Evolutionary conservation across 768 basidiomycete genomes (phyloP).

Genomic region (Rhizopogon vulgaris): DNA sequence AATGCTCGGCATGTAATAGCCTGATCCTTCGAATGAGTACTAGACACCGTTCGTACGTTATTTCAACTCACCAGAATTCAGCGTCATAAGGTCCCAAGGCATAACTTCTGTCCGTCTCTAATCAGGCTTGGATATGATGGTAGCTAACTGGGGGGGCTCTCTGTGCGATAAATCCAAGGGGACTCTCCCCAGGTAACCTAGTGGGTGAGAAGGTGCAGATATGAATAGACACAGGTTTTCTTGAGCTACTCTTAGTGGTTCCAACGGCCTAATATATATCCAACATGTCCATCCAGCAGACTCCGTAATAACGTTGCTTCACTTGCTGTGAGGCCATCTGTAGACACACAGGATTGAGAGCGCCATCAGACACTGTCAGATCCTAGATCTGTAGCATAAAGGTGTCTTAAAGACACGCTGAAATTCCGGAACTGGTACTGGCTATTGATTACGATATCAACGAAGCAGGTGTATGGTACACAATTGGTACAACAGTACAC

Average conservation of each 20-base stretch:
- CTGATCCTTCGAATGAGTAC: constrained; percentile 20
- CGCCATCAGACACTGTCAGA: too few species aligned
- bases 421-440: too few species aligned
- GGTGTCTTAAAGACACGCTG: too few species aligned
- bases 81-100: constrained; percentile 54
- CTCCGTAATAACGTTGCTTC: too few species aligned
- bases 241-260: too few species aligned
- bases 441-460: too few species aligned
- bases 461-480: too few species aligned
- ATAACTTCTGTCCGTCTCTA: constrained; percentile 23
- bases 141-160: not conserved
- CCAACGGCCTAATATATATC: not conserved
- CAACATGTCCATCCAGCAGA: not conserved
- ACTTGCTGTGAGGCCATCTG: too few species aligned
- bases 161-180: not conserved
- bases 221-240: not conserved
- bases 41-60: not conserved
- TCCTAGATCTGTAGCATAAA: too few species aligned
- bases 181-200: too few species aligned
- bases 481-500: too few species aligned
- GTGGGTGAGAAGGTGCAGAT: not conserved
- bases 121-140: not conserved
- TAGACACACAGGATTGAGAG: too few species aligned
- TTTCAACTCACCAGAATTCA: constrained; percentile 48
- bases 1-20: constrained; percentile 39